These are phyloP conservation scores for Musa balbisiana DNA, from an alignment of 202 grass and related monocot species.

Conservation along the genomic window DNA sequence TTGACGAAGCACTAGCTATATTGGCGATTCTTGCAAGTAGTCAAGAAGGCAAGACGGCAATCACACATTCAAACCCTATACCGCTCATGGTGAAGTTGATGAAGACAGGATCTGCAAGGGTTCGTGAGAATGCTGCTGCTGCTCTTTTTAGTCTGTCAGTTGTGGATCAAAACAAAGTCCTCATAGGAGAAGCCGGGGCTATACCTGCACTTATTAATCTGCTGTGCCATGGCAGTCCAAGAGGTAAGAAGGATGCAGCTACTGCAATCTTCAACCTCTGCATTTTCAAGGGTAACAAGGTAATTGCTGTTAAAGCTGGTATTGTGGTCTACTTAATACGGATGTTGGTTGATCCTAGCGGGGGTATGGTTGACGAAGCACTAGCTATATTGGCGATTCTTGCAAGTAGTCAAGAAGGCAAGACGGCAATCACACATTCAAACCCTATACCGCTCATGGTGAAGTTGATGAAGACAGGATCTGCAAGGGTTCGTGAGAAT, in stretches of 20 bases:
- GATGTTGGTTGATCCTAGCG: constrained; percentile 62
- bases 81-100: constrained; percentile 53
- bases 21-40: constrained; percentile 57
- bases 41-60: constrained; percentile 59
- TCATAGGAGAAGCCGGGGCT: constrained; percentile 64
- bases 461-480: constrained; percentile 59
- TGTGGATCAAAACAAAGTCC: constrained; percentile 78
- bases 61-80: constrained; percentile 42
- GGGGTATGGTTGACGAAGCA: constrained; percentile 90
- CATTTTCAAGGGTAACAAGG: constrained; percentile 90
- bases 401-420: constrained; percentile 60
- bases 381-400: constrained; percentile 80
- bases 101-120: constrained; percentile 62
- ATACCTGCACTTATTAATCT: constrained; percentile 88
- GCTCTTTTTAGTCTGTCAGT: constrained; percentile 88
- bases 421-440: constrained; percentile 38
- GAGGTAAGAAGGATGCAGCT: constrained; percentile 96
- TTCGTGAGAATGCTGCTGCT: constrained; percentile 79
- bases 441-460: constrained; percentile 47
- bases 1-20: constrained; percentile 89
- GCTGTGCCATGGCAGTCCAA: constrained; percentile 65
- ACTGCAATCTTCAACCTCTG: constrained; percentile 94
- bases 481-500: constrained; percentile 75
- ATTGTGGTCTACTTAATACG: constrained; percentile 70
- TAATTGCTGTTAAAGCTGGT: constrained; percentile 71